phyloP scores from a whole-genome alignment of 108 stramenopile species.

The Discostella pseudostelligera region DNA sequence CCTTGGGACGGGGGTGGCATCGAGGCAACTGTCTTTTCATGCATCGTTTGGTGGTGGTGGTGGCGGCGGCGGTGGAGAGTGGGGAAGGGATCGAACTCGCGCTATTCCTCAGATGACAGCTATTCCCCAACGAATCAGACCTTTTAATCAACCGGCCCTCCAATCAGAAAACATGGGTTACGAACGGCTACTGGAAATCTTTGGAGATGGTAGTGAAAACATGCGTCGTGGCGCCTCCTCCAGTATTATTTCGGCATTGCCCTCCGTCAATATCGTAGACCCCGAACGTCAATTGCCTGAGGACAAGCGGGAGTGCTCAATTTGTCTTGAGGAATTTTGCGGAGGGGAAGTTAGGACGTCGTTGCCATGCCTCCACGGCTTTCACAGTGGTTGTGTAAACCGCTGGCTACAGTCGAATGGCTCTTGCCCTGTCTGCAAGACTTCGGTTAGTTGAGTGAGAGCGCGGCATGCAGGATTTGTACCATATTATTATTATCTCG shows the following conservation, averaged over 20 bases:
- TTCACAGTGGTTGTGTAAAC: slow-evolving; percentile 79
- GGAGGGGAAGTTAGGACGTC: slow-evolving; percentile 65
- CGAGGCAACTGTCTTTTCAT: too few relatives aligned
- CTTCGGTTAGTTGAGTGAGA: slow-evolving; percentile 8
- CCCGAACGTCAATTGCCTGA: slow-evolving; percentile 46
- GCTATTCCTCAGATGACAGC: too few relatives aligned
- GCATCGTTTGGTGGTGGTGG: too few relatives aligned
- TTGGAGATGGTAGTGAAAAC: slow-evolving; percentile 75
- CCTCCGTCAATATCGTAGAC: slow-evolving; percentile 25
- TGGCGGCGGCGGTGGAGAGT: too few relatives aligned
- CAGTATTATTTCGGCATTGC: slow-evolving; percentile 50
- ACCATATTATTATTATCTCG: not conserved
- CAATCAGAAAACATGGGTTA: slow-evolving; percentile 52
- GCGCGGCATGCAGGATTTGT: not conserved
- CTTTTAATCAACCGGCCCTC: not conserved
- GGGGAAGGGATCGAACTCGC: too few relatives aligned
- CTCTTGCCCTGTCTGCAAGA: slow-evolving; percentile 79
- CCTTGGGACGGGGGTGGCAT: too few relatives aligned
- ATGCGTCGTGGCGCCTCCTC: slow-evolving; percentile 54
- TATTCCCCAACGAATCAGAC: not conserved
- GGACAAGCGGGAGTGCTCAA: slow-evolving; percentile 63
- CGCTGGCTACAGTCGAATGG: slow-evolving; percentile 72
- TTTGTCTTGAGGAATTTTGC: slow-evolving; percentile 83
- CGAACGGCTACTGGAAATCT: slow-evolving; percentile 55
- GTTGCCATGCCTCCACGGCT: slow-evolving; percentile 84